Percentiles rank a stretch among this genome's conserved stretches.
phyloP scores from a whole-genome alignment of 2,329 filamentous ascomycete species.

The Fusarium nodosum region DNA sequence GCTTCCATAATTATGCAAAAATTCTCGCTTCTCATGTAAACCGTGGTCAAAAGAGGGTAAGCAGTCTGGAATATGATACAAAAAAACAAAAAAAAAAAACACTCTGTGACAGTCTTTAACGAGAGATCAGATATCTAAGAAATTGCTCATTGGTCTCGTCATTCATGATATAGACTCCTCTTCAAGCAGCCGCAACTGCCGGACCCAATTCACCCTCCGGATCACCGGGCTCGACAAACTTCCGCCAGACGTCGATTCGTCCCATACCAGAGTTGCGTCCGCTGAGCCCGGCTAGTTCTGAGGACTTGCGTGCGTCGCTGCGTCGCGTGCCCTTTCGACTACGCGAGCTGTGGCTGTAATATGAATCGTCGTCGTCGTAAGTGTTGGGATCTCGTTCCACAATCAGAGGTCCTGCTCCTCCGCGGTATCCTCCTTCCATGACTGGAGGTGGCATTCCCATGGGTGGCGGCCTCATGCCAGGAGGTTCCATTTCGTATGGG shows the following conservation, averaged over 20 bases:
- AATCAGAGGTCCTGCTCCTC: constrained; percentile 37
- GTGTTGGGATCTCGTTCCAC: constrained; percentile 48
- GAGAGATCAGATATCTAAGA: constrained; percentile 24
- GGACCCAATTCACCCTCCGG: constrained; percentile 53
- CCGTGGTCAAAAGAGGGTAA: constrained; percentile 17
- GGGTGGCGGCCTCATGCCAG: constrained; percentile 50
- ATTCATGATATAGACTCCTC: constrained; percentile 16
- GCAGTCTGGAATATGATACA: constrained; percentile 20
- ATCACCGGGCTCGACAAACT: constrained; percentile 61
- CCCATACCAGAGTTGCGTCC: constrained; percentile 61
- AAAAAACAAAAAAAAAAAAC: not conserved
- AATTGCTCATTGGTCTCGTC: constrained; percentile 21
- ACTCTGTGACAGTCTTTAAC: constrained; percentile 26
- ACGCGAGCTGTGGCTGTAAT: constrained; percentile 49
- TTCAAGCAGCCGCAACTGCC: constrained; percentile 20
- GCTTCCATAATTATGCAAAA: constrained; percentile 15
- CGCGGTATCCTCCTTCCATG: constrained; percentile 36
- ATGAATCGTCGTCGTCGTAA: constrained; percentile 54
- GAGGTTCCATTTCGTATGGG: constrained; percentile 50
- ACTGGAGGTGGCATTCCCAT: constrained; percentile 54
- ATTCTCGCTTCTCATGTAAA: constrained; percentile 9
- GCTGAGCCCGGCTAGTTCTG: constrained; percentile 63
- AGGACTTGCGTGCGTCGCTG: constrained; percentile 55
- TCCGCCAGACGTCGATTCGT: constrained; percentile 64
- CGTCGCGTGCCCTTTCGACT: constrained; percentile 48